Percentiles rank a stretch among this genome's conserved stretches.
Evolutionary conservation across 2,329 filamentous ascomycete species (phyloP).

Genomic region (Fusarium equiseti): DNA sequence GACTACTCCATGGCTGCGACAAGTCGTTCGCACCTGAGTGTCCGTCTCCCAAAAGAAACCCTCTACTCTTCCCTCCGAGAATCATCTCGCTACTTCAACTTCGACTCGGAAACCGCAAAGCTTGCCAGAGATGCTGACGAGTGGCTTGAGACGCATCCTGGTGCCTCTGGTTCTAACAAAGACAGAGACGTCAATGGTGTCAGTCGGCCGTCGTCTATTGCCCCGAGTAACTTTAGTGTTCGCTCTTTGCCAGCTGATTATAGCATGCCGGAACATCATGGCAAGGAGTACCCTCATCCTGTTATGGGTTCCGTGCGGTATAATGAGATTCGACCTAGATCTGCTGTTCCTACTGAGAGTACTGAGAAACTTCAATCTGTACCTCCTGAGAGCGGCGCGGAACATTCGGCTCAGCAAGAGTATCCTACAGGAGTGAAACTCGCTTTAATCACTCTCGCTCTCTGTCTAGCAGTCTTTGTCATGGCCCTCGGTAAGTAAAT

Average conservation of each 20-base stretch:
- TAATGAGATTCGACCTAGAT: constrained; percentile 36
- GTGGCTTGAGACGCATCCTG: constrained; percentile 43
- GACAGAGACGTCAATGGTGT: constrained; percentile 42
- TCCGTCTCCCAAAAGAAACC: constrained; percentile 44
- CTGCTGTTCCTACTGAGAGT: constrained; percentile 41
- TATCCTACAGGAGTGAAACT: constrained; percentile 47
- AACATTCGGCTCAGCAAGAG: constrained; percentile 20
- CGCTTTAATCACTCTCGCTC: constrained; percentile 53
- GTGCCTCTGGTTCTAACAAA: constrained; percentile 11
- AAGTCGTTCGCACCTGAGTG: constrained; percentile 43
- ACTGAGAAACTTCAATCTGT: constrained; percentile 47
- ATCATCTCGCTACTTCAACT: constrained; percentile 44
- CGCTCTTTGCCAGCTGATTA: constrained; percentile 38
- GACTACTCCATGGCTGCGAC: constrained; percentile 46
- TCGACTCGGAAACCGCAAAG: constrained; percentile 41
- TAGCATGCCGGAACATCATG: constrained; percentile 22
- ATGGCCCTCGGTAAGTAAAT: constrained; percentile 54
- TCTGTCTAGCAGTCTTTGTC: constrained; percentile 56
- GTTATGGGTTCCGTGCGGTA: constrained; percentile 44
- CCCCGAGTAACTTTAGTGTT: constrained; percentile 40
- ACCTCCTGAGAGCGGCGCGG: background rate
- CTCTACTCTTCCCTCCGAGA: constrained; percentile 42
- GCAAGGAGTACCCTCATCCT: constrained; percentile 36
- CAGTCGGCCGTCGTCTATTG: constrained; percentile 41
- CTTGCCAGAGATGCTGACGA: constrained; percentile 39